Conservation (phyloP, 148 eudicot species). For the Euryodendron excelsum region DNA sequence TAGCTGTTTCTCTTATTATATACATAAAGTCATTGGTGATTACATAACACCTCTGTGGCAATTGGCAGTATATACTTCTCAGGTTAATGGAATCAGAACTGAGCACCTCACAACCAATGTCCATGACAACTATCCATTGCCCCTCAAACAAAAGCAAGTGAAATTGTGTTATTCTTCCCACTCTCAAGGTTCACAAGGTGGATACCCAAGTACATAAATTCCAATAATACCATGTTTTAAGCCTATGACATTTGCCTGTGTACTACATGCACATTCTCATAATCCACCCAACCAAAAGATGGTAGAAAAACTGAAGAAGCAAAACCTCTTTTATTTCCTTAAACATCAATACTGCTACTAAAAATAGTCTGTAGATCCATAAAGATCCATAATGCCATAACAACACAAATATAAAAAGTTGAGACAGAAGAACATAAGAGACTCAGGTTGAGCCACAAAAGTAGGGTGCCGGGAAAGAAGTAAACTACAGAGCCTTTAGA, state of each 20-base stretch:
- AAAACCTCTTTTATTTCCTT: not conserved
- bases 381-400: too few species aligned
- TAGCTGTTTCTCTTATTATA: too few species aligned
- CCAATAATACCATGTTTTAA: not conserved
- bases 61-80: too few species aligned
- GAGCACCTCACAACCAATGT: not conserved
- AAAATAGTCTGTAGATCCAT: too few species aligned
- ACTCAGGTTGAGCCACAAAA: not conserved
- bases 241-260: not conserved
- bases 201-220: too few species aligned
- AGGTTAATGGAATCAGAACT: too few species aligned
- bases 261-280: not conserved
- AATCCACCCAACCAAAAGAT: not conserved
- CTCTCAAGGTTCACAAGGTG: not conserved
- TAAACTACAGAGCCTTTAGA: constrained; percentile 16
- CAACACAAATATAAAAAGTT: too few species aligned
- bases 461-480: not conserved
- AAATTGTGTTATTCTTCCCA: not conserved
- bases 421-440: too few species aligned
- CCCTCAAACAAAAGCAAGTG: not conserved
- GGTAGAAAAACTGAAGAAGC: not conserved
- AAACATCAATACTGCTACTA: not conserved
- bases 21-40: too few species aligned
- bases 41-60: too few species aligned
- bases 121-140: not conserved